phyloP scores from a whole-genome alignment of 129 eudicot species.

The Rutidosis leptorrhynchoides region DNA sequence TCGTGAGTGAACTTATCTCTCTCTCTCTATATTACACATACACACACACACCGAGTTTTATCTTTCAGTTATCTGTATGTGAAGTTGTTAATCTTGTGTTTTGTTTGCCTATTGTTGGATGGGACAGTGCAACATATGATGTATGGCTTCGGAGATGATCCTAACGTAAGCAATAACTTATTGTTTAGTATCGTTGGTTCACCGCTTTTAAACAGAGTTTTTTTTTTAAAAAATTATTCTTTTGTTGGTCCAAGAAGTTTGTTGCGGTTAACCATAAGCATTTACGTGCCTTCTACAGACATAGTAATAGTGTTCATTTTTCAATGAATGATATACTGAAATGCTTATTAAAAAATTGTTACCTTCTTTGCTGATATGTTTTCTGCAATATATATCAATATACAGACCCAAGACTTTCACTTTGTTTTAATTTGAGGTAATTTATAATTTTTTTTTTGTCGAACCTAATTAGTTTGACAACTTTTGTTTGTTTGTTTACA shows the following conservation, averaged over 20 bases:
- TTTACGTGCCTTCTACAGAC: background rate
- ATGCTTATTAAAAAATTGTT: background rate
- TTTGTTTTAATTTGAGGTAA: background rate
- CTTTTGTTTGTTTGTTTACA: constrained; percentile 27
- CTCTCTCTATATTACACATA: background rate
- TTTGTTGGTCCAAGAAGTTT: background rate
- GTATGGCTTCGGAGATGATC: constrained; percentile 91
- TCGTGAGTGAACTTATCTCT: constrained; percentile 36
- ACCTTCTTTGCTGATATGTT: background rate
- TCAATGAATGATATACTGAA: no score
- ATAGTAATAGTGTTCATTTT: no score
- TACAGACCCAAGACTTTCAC: background rate
- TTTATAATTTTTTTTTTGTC: background rate
- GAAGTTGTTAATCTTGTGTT: background rate
- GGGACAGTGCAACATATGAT: constrained; percentile 89
- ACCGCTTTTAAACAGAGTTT: background rate
- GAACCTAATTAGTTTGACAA: background rate
- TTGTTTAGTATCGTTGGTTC: background rate
- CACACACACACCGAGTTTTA: background rate
- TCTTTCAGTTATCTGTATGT: background rate
- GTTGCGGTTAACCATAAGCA: background rate
- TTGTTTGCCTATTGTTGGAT: background rate
- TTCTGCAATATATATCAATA: background rate
- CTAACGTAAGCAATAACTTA: constrained; percentile 49
- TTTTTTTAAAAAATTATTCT: no score